These are phyloP conservation scores for Erodium maritimum DNA, from an alignment of 345 rosid species.

Conservation along the genomic window DNA sequence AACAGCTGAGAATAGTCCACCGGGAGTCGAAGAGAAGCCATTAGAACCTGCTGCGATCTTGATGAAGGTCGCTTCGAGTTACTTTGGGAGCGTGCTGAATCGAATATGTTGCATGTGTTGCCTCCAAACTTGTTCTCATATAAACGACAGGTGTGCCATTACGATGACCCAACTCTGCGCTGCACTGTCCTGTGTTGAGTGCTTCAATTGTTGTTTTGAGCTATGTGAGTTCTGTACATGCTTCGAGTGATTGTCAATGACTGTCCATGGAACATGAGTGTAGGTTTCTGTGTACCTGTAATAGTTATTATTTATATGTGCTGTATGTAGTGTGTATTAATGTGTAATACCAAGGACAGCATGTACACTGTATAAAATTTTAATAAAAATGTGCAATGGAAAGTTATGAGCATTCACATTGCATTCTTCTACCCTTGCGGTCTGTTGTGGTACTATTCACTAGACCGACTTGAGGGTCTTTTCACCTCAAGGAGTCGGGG, in stretches of 20 bases:
- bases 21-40: constrained; percentile 54
- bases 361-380: too few species aligned
- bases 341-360: too few species aligned
- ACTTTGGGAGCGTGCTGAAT: constrained; percentile 28
- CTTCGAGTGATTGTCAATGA: not conserved
- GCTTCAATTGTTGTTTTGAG: constrained; percentile 62
- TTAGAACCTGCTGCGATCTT: constrained; percentile 42
- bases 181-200: constrained; percentile 63
- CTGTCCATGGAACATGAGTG: too few species aligned
- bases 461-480: too few species aligned
- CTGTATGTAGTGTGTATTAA: too few species aligned
- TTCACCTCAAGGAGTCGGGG: too few species aligned
- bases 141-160: constrained; percentile 52
- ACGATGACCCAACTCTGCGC: constrained; percentile 50
- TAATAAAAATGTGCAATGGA: too few species aligned
- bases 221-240: constrained; percentile 35
- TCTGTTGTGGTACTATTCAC: too few species aligned
- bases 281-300: too few species aligned
- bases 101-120: constrained; percentile 76
- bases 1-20: constrained; percentile 43
- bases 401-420: too few species aligned
- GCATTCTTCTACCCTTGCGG: too few species aligned
- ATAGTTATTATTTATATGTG: too few species aligned
- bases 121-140: constrained; percentile 41
- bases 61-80: constrained; percentile 49